Percentiles rank a stretch among this genome's conserved stretches.
These are phyloP conservation scores for Irpex sp. DNA, from an alignment of 1,284 basidiomycete genomes.

Conservation along the genomic window DNA sequence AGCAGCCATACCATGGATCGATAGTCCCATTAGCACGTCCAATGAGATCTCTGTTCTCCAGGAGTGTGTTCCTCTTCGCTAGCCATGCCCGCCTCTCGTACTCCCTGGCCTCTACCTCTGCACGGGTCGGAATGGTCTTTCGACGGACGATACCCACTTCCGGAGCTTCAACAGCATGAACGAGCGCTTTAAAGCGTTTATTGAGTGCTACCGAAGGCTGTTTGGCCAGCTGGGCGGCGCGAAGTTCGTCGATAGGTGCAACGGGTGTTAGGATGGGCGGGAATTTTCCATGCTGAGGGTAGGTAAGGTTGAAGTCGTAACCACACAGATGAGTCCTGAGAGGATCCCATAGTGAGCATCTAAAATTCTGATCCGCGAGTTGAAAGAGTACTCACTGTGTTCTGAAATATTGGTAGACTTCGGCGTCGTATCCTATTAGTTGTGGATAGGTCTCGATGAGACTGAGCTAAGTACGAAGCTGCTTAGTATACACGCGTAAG, in stretches of 20 bases:
- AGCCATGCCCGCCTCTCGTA: slow-evolving; percentile 13
- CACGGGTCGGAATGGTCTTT: not conserved
- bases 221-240: slow-evolving; percentile 8
- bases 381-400: slow-evolving; percentile 43
- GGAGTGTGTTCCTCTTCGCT: not conserved
- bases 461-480: not conserved
- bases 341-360: not conserved
- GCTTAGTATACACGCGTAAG: too few relatives aligned
- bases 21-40: slow-evolving; percentile 26
- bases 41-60: slow-evolving; percentile 21
- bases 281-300: slow-evolving; percentile 56
- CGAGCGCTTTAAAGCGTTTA: slow-evolving; percentile 1
- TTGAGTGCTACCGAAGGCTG: slow-evolving; percentile 12
- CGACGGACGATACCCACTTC: not conserved
- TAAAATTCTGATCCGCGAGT: not conserved
- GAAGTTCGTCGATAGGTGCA: slow-evolving; percentile 3
- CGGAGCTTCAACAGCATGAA: slow-evolving; percentile 5
- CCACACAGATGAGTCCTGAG: slow-evolving; percentile 32
- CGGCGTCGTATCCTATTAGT: slow-evolving; percentile 61
- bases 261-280: slow-evolving; percentile 30
- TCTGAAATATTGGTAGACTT: slow-evolving; percentile 65
- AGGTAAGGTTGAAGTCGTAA: slow-evolving; percentile 64
- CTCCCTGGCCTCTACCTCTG: slow-evolving; percentile 10
- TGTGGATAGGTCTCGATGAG: slow-evolving; percentile 69
- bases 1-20: slow-evolving; percentile 32